These are phyloP conservation scores for Cladosporium halotolerans DNA, from an alignment of 2,329 filamentous ascomycete genomes.

Conservation along the genomic window DNA sequence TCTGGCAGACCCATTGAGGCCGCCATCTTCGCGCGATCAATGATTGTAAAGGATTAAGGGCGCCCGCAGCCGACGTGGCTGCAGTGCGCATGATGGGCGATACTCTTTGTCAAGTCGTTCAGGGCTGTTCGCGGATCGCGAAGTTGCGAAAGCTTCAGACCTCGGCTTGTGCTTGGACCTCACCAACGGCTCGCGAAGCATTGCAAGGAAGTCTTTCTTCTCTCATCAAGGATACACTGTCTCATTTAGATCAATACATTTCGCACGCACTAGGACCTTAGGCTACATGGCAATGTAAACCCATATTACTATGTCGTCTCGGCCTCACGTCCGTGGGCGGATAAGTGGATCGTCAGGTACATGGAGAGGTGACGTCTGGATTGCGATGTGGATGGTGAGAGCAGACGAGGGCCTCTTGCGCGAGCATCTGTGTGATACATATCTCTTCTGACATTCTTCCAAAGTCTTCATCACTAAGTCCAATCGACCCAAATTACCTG, in stretches of 20 bases:
- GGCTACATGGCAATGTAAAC: too few relatives aligned
- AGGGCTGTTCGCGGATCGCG: not conserved
- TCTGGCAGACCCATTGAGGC: slow-evolving; percentile 29
- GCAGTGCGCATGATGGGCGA: slow-evolving; percentile 6
- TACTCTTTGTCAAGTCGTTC: not conserved
- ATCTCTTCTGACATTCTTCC: not conserved
- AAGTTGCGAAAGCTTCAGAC: not conserved
- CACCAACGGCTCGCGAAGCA: too few relatives aligned
- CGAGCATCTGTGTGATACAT: too few relatives aligned
- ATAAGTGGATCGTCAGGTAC: not conserved
- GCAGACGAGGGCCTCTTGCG: not conserved
- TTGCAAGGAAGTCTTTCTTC: too few relatives aligned
- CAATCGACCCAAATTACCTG: too few relatives aligned
- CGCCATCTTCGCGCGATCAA: slow-evolving; percentile 30
- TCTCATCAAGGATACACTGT: too few relatives aligned
- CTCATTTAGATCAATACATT: too few relatives aligned
- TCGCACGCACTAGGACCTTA: too few relatives aligned
- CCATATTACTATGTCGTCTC: too few relatives aligned
- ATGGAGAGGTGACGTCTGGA: slow-evolving; percentile 2
- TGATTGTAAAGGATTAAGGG: slow-evolving; percentile 28
- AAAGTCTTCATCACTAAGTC: not conserved
- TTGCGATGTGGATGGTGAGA: not conserved
- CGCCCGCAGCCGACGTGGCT: not conserved
- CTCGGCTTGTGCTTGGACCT: not conserved
- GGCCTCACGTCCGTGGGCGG: not conserved